A percentile compares a stretch with the other conserved stretches of the same genome.
These are phyloP conservation scores for Saxophila tyrrhenica DNA, from an alignment of 495 filamentous ascomycete genomes.

Conservation along the genomic window DNA sequence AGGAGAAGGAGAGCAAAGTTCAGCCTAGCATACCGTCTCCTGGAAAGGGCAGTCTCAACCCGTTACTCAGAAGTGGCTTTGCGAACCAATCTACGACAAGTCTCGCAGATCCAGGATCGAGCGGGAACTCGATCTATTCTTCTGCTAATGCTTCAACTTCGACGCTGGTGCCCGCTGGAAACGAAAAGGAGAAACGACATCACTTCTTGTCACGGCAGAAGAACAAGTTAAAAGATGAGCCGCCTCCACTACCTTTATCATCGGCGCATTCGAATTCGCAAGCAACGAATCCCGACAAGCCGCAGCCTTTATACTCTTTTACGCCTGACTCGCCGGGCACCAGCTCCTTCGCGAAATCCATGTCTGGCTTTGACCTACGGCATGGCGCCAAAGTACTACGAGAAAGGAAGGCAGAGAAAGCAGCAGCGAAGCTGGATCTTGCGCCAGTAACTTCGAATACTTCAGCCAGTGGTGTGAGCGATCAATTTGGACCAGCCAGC, in stretches of 20 bases:
- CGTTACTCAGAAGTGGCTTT: conserved; percentile 45
- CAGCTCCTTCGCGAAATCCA: conserved; percentile 61
- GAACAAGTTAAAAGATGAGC: conserved; percentile 76
- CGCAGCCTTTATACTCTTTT: conserved; percentile 75
- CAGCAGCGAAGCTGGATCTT: conserved; percentile 29
- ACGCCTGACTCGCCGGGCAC: conserved; percentile 57
- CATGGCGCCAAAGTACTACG: conserved; percentile 77
- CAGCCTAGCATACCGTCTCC: conserved; percentile 68
- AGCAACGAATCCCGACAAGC: conserved; percentile 72
- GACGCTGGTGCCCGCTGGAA: conserved; percentile 47
- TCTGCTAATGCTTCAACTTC: conserved; percentile 73
- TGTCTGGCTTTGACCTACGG: conserved; percentile 71
- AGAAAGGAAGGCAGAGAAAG: conserved; percentile 81
- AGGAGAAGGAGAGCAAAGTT: conserved; percentile 54
- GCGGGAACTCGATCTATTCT: conserved; percentile 49
- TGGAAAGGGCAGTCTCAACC: conserved; percentile 54
- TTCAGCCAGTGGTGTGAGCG: not conserved
- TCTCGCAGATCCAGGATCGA: conserved; percentile 43
- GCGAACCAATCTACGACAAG: conserved; percentile 77
- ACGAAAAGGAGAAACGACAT: conserved; percentile 58
- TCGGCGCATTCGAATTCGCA: conserved; percentile 85
- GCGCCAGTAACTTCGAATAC: conserved; percentile 18
- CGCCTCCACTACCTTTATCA: conserved; percentile 67
- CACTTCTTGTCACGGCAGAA: conserved; percentile 89
- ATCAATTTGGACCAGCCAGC: conserved; percentile 18